phyloP scores from a whole-genome alignment of 2,329 filamentous ascomycete species.

The Neofusicoccum laricinum region DNA sequence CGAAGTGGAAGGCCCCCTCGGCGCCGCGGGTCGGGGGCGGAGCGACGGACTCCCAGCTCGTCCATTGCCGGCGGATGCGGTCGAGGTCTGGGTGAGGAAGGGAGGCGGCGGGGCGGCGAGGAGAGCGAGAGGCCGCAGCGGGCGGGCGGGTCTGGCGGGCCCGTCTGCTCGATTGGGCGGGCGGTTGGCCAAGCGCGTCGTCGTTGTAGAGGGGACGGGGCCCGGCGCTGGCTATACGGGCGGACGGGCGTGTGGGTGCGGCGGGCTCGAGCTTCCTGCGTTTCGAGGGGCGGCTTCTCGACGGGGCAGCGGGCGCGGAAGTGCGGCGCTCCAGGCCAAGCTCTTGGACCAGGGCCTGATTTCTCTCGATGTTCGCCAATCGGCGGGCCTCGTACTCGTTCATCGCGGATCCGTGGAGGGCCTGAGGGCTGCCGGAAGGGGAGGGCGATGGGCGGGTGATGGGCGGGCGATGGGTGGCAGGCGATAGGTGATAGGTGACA shows the following conservation, averaged over 20 bases:
- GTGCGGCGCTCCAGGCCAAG: slow-evolving; percentile 41
- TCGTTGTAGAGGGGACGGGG: slow-evolving; percentile 39
- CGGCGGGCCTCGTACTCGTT: slow-evolving; percentile 47
- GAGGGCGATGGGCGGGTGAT: not conserved
- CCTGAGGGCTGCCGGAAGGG: not conserved
- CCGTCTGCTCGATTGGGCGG: not conserved
- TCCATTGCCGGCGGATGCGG: slow-evolving; percentile 39
- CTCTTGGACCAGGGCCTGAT: slow-evolving; percentile 47
- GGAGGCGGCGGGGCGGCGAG: not conserved
- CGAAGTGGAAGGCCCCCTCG: slow-evolving; percentile 47
- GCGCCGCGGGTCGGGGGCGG: slow-evolving; percentile 41
- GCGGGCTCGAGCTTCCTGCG: slow-evolving; percentile 35
- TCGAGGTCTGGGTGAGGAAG: slow-evolving; percentile 23
- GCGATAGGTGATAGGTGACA: not conserved
- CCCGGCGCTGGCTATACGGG: slow-evolving; percentile 45
- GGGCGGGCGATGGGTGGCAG: no score
- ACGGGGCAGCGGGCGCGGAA: slow-evolving; percentile 18
- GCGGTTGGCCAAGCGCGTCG: slow-evolving; percentile 20
- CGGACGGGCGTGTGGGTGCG: slow-evolving; percentile 45
- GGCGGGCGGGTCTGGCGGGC: not conserved
- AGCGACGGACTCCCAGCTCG: slow-evolving; percentile 42
- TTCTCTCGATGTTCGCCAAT: slow-evolving; percentile 49
- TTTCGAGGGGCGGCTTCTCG: slow-evolving; percentile 31
- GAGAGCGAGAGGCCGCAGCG: not conserved
- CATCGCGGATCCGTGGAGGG: slow-evolving; percentile 25